Percentiles rank a stretch among this genome's conserved stretches.
Conservation (phyloP, 1,139 yeast species). For the Pichia terricola region DNA sequence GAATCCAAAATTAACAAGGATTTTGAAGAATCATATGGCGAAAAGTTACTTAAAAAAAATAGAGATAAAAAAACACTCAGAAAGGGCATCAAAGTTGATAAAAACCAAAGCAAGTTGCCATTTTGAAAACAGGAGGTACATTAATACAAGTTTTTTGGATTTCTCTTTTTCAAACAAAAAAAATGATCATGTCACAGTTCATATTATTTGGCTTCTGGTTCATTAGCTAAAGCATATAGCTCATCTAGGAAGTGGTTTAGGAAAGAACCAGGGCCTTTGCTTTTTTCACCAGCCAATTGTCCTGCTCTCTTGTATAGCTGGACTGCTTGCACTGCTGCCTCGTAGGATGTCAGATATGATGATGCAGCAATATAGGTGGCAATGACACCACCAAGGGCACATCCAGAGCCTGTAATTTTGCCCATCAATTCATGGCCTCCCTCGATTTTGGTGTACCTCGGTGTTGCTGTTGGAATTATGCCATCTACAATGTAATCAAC, state of each 20-base stretch:
- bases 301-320: slow-evolving; percentile 60
- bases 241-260: slow-evolving; percentile 17
- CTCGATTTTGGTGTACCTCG: slow-evolving; percentile 26
- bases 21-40: slow-evolving; percentile 10
- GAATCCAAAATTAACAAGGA: slow-evolving; percentile 17
- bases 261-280: slow-evolving; percentile 21
- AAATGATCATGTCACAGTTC: no score
- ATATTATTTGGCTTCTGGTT: background rate
- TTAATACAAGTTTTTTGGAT: background rate
- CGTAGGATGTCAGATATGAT: slow-evolving; percentile 30
- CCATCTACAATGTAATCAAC: slow-evolving; percentile 41
- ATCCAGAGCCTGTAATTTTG: slow-evolving; percentile 80
- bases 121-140: slow-evolving; percentile 1
- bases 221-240: slow-evolving; percentile 3
- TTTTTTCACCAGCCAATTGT: slow-evolving; percentile 33
- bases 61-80: background rate
- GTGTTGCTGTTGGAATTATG: slow-evolving; percentile 18
- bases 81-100: background rate
- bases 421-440: slow-evolving; percentile 71
- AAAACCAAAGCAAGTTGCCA: slow-evolving; percentile 7
- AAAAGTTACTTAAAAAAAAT: slow-evolving; percentile 6
- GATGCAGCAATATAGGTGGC: slow-evolving; percentile 49
- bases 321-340: slow-evolving; percentile 53
- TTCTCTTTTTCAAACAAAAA: no score
- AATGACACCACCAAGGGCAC: slow-evolving; percentile 70